These are phyloP conservation scores for Brettanomyces nanus DNA, from an alignment of 805 yeast genomes.

Conservation along the genomic window DNA sequence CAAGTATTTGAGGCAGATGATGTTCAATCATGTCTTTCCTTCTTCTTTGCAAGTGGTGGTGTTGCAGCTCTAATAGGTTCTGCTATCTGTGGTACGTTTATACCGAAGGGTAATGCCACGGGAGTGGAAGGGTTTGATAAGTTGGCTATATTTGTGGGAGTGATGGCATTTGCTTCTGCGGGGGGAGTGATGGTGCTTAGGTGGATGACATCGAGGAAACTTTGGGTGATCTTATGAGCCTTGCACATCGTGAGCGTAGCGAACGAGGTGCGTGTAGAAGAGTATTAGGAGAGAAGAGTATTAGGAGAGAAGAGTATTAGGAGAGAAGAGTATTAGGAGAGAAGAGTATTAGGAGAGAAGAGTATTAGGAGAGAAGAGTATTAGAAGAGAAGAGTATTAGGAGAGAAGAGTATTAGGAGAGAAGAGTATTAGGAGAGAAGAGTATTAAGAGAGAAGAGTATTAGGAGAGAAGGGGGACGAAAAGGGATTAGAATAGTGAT, in stretches of 20 bases:
- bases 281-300: too few relatives aligned
- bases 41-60: slow-evolving; percentile 22
- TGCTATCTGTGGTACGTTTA: slow-evolving; percentile 26
- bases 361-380: too few relatives aligned
- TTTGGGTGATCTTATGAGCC: not conserved
- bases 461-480: too few relatives aligned
- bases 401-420: too few relatives aligned
- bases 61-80: slow-evolving; percentile 29
- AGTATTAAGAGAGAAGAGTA: too few relatives aligned
- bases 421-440: too few relatives aligned
- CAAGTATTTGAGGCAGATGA: slow-evolving; percentile 28
- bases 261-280: not conserved
- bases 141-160: slow-evolving; percentile 26
- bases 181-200: slow-evolving; percentile 7
- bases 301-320: too few relatives aligned
- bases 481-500: too few relatives aligned
- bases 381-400: too few relatives aligned
- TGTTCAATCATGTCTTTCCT: slow-evolving; percentile 22
- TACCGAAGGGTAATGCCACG: slow-evolving; percentile 17
- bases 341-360: too few relatives aligned
- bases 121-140: slow-evolving; percentile 22
- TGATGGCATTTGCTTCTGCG: slow-evolving; percentile 16
- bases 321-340: too few relatives aligned
- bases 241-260: not conserved
- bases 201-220: slow-evolving; percentile 2